Evolutionary conservation across 441 rosid genomes (phyloP).

Genomic region (Mallotus japonicus): DNA sequence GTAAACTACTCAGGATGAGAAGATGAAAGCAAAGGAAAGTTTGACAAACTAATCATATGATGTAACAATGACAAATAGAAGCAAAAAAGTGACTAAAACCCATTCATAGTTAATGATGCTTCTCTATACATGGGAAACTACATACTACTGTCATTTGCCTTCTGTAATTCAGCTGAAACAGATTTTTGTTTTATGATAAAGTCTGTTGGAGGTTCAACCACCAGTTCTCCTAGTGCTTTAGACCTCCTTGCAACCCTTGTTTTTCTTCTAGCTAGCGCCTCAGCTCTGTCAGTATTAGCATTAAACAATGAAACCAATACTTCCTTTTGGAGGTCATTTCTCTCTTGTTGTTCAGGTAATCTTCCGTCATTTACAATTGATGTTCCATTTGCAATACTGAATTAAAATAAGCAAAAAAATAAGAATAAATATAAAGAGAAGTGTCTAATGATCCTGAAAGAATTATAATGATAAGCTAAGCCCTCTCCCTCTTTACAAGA

Average conservation of each 20-base stretch:
- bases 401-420: conserved; percentile 4
- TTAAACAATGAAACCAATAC: conserved; percentile 41
- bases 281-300: conserved; percentile 27
- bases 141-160: conserved; percentile 33
- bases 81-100: neutral
- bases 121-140: conserved; percentile 5
- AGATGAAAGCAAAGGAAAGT: conserved; percentile 11
- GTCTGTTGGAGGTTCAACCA: conserved; percentile 36
- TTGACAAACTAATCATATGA: neutral
- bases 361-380: conserved; percentile 26
- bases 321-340: conserved; percentile 42
- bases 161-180: conserved; percentile 13
- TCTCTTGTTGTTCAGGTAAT: conserved; percentile 24
- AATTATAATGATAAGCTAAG: conserved; percentile 7
- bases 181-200: conserved; percentile 23
- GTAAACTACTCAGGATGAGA: neutral
- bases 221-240: conserved; percentile 26
- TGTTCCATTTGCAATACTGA: conserved; percentile 19
- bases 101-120: conserved; percentile 13
- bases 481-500: neutral
- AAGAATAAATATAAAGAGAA: neutral
- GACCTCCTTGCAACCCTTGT: conserved; percentile 28
- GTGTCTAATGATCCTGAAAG: neutral
- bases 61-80: neutral
- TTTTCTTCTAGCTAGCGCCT: conserved; percentile 27